Percentiles rank a stretch among this genome's conserved stretches.
Conservation (phyloP, 140 eudicot species). For the Erigeron philadelphicus region DNA sequence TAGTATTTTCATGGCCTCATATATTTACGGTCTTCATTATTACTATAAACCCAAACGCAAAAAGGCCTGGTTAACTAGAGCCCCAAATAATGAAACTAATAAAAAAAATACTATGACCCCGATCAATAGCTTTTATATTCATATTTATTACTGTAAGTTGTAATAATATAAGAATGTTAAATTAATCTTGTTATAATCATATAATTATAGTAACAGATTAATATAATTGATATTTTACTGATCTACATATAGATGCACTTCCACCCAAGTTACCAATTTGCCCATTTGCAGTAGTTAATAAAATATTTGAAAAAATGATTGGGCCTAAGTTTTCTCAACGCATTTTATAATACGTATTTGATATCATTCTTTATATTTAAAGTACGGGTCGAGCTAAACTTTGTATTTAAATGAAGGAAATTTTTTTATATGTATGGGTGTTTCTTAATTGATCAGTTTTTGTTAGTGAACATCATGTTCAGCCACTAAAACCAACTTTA, state of each 20-base stretch:
- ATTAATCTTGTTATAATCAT: too few relatives aligned
- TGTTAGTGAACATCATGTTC: slow-evolving; percentile 27
- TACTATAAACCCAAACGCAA: too few relatives aligned
- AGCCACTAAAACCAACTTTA: slow-evolving; percentile 28
- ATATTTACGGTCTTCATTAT: too few relatives aligned
- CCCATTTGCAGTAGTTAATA: background rate
- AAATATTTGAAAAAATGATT: background rate
- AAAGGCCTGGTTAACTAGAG: too few relatives aligned
- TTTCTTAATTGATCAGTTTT: slow-evolving; percentile 8
- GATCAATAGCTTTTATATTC: too few relatives aligned
- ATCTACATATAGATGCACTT: background rate
- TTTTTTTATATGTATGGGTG: slow-evolving; percentile 21
- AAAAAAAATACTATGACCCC: too few relatives aligned
- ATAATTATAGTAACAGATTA: too few relatives aligned
- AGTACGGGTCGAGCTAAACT: background rate
- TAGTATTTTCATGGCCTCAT: too few relatives aligned
- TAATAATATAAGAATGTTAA: too few relatives aligned
- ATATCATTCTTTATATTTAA: background rate
- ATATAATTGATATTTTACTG: too few relatives aligned
- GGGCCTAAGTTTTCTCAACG: background rate
- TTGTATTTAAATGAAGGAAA: background rate
- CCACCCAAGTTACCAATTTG: slow-evolving; percentile 1
- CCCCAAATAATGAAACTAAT: too few relatives aligned
- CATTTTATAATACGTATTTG: background rate
- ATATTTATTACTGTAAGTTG: too few relatives aligned